These are phyloP conservation scores for Aspergillus wentii DNA, from an alignment of 495 filamentous ascomycete species.

Conservation along the genomic window DNA sequence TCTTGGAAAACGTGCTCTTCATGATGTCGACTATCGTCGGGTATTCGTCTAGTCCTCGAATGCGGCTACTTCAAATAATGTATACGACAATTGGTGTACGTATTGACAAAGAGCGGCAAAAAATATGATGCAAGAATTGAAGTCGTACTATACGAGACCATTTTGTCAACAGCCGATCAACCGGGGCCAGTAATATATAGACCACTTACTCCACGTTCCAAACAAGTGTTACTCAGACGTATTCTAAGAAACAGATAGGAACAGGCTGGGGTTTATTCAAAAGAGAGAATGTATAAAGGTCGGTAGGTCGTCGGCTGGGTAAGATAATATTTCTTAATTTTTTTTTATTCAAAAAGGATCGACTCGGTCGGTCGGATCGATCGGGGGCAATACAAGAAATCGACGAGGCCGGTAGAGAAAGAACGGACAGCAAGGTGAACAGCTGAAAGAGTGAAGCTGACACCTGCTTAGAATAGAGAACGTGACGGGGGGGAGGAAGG, in stretches of 20 bases:
- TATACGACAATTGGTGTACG: no score
- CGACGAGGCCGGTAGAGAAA: constrained; percentile 15
- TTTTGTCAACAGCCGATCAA: not conserved
- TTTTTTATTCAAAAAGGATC: not conserved
- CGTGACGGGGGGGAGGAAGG: constrained; percentile 18
- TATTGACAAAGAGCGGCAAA: not conserved
- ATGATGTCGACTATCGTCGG: constrained; percentile 20
- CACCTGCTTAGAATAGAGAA: constrained; percentile 43
- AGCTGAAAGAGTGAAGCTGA: constrained; percentile 88
- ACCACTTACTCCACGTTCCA: not conserved
- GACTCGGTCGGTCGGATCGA: not conserved
- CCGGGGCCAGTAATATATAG: not conserved
- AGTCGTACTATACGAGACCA: constrained; percentile 4
- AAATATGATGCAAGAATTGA: constrained; percentile 9
- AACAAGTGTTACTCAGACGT: not conserved
- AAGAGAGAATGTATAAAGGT: constrained; percentile 2
- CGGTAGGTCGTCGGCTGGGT: no score
- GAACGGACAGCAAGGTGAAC: constrained; percentile 53
- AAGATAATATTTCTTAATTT: not conserved
- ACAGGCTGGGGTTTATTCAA: not conserved
- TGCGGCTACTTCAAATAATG: not conserved
- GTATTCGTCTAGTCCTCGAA: constrained; percentile 15
- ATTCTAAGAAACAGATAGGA: not conserved
- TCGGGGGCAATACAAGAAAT: not conserved
- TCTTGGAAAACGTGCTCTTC: constrained; percentile 44